These are phyloP conservation scores for Paracoccidioides brasiliensis DNA, from an alignment of 2,329 filamentous ascomycete genomes.

Conservation along the genomic window DNA sequence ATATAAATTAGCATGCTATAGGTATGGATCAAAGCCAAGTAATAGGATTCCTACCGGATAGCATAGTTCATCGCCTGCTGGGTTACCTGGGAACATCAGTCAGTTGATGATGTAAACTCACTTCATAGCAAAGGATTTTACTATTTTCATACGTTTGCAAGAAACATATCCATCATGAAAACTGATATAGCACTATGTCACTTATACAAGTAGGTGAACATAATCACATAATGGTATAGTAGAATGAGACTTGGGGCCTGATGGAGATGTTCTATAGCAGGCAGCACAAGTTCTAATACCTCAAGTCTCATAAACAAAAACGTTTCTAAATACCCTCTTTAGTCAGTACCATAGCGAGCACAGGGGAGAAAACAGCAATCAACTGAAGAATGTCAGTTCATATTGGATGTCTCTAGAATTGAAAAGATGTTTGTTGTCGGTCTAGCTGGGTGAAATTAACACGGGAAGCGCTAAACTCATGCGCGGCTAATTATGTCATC, in stretches of 20 bases:
- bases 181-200: neutral
- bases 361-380: neutral
- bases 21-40: neutral
- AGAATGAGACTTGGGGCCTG: neutral
- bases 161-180: constrained; percentile 55
- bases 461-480: neutral
- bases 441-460: neutral
- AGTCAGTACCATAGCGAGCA: neutral
- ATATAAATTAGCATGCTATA: neutral
- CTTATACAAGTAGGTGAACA: neutral
- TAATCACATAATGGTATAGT: neutral
- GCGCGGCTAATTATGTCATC: neutral
- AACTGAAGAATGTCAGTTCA: neutral
- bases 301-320: neutral
- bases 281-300: neutral
- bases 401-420: neutral
- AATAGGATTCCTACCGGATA: constrained; percentile 42
- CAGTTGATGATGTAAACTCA: neutral
- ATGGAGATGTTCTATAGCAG: neutral
- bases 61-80: constrained; percentile 85
- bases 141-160: constrained; percentile 40
- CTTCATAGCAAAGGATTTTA: neutral
- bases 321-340: neutral
- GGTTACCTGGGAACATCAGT: constrained; percentile 38
- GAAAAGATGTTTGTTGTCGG: neutral